Percentiles rank a stretch among this genome's conserved stretches.
phyloP scores from a whole-genome alignment of 306 rosid species.

The Acmispon strigosus region DNA sequence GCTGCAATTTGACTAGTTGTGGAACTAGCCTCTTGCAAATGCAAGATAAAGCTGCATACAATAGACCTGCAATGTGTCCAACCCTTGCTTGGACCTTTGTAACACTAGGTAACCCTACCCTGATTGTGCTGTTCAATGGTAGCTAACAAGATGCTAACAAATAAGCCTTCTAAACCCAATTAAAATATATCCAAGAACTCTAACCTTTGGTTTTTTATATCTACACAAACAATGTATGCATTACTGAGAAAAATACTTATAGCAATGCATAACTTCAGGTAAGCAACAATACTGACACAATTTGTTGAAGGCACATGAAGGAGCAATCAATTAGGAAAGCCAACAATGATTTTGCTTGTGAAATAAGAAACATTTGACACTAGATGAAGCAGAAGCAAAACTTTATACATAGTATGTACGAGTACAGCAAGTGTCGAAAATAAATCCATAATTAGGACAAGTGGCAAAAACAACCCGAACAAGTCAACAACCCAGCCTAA shows the following conservation, averaged over 20 bases:
- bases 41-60: too few species aligned
- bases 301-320: not conserved
- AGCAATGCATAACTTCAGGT: not conserved
- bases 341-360: not conserved
- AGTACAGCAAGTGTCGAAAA: too few species aligned
- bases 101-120: too few species aligned
- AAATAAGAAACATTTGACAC: conserved; percentile 22
- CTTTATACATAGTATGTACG: too few species aligned
- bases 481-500: too few species aligned
- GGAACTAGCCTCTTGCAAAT: too few species aligned
- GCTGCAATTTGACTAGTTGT: too few species aligned
- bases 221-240: not conserved
- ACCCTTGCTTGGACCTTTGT: too few species aligned
- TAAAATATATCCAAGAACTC: not conserved
- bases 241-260: not conserved
- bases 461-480: too few species aligned
- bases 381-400: not conserved
- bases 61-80: too few species aligned
- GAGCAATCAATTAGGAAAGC: not conserved
- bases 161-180: not conserved
- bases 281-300: not conserved
- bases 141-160: conserved; percentile 7
- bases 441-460: too few species aligned
- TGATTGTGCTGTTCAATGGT: too few species aligned
- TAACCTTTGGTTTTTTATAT: not conserved